phyloP scores from a whole-genome alignment of 106 monocot genomes.

The Narthecium ossifragum region DNA sequence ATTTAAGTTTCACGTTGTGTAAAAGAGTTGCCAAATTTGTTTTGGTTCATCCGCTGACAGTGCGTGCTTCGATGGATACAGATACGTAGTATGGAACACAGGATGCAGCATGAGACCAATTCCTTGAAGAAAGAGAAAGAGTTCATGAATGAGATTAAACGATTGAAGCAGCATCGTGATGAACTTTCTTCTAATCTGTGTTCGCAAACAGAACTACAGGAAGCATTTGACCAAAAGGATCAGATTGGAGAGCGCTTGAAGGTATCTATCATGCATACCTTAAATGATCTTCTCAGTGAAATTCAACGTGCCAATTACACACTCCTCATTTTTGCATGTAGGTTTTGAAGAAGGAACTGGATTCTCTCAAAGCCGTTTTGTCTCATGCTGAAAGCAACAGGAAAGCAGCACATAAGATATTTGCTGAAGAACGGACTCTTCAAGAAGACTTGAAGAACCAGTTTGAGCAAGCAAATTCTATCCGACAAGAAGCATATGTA shows the following conservation, averaged over 20 bases:
- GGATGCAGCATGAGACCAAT: constrained; percentile 64
- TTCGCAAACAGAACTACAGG: constrained; percentile 34
- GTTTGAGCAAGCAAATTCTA: constrained; percentile 33
- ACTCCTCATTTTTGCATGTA: constrained; percentile 11
- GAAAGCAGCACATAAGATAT: constrained; percentile 23
- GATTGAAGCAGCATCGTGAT: constrained; percentile 45
- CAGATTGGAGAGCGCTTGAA: constrained; percentile 31
- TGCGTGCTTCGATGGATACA: constrained; percentile 9
- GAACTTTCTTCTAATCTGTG: constrained; percentile 38
- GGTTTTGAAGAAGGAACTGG: constrained; percentile 58
- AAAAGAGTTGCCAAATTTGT: not conserved
- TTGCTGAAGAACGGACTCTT: constrained; percentile 21
- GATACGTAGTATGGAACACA: constrained; percentile 50
- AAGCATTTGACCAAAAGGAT: constrained; percentile 45
- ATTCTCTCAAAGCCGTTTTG: constrained; percentile 28
- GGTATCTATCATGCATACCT: constrained; percentile 21
- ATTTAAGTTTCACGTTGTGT: not conserved
- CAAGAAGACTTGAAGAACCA: constrained; percentile 30
- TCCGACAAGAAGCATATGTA: constrained; percentile 52
- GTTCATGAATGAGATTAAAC: constrained; percentile 56
- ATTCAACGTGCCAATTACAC: not conserved
- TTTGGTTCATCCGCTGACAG: not conserved
- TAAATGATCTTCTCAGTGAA: not conserved
- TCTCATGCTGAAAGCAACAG: constrained; percentile 20
- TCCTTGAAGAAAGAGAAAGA: constrained; percentile 64